Percentiles rank a stretch among this genome's conserved stretches.
Evolutionary conservation across 2,329 filamentous ascomycete species (phyloP).

Genomic region (Chrysosphaeria jannelii): DNA sequence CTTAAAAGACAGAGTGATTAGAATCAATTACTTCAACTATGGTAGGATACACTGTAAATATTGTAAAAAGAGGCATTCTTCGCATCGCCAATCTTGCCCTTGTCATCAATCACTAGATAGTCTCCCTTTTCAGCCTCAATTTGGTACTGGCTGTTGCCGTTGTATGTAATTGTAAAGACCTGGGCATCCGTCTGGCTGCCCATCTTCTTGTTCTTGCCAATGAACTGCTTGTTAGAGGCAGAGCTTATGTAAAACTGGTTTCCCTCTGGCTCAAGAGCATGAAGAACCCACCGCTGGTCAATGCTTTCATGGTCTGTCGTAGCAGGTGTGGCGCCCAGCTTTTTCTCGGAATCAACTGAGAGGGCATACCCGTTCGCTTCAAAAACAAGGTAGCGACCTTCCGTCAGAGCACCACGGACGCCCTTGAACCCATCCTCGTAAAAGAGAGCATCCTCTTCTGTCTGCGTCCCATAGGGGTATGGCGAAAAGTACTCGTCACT

Average conservation of each 20-base stretch:
- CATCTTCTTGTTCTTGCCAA: conserved; percentile 5
- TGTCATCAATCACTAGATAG: conserved; percentile 5
- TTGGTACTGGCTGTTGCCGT: conserved; percentile 5
- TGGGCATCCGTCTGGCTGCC: conserved; percentile 5
- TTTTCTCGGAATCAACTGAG: conserved; percentile 7
- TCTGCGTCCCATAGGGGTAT: conserved; percentile 15
- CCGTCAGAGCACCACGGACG: conserved; percentile 19
- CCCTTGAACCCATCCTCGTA: conserved; percentile 24
- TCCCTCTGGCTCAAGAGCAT: conserved; percentile 9
- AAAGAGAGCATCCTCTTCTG: conserved; percentile 10
- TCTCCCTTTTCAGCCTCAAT: conserved; percentile 7
- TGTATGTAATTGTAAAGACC: conserved; percentile 6
- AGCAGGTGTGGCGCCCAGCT: conserved; percentile 6
- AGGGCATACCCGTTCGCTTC: conserved; percentile 15
- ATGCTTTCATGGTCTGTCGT: conserved; percentile 11
- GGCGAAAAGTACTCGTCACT: conserved; percentile 4
- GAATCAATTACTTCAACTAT: too few relatives aligned
- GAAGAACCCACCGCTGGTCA: conserved; percentile 18
- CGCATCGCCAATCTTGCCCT: conserved; percentile 4
- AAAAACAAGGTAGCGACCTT: conserved; percentile 22
- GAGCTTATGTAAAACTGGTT: conserved; percentile 7
- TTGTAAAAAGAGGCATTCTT: conserved; percentile 4
- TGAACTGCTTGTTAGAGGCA: conserved; percentile 5
- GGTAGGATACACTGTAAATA: conserved; percentile 6
- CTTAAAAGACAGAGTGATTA: too few relatives aligned